These are phyloP conservation scores for Candida pseudoglaebosa DNA, from an alignment of 805 yeast genomes.

Conservation along the genomic window DNA sequence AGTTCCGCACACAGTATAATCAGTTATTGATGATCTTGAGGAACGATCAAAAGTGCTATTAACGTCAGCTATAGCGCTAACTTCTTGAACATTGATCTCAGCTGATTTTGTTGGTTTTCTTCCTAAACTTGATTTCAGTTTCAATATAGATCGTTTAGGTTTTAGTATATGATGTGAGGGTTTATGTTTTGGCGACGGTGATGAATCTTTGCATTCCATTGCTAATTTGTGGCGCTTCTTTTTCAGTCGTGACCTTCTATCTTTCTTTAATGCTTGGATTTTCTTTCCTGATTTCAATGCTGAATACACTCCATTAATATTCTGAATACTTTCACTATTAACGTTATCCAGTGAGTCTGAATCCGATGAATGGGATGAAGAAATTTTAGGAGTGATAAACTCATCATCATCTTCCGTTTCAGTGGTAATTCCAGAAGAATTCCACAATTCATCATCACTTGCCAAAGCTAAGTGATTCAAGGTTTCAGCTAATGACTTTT, in stretches of 20 bases:
- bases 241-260: slow-evolving; percentile 3
- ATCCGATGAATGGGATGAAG: slow-evolving; percentile 7
- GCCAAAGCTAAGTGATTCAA: slow-evolving; percentile 12
- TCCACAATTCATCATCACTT: slow-evolving; percentile 19
- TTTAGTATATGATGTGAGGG: slow-evolving; percentile 40
- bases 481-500: slow-evolving; percentile 6
- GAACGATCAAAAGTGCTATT: slow-evolving; percentile 10
- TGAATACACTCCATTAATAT: slow-evolving; percentile 20
- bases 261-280: slow-evolving; percentile 5
- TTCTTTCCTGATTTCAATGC: slow-evolving; percentile 8
- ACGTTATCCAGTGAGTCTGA: slow-evolving; percentile 13
- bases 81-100: slow-evolving; percentile 5
- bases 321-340: slow-evolving; percentile 9
- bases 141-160: slow-evolving; percentile 41
- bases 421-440: slow-evolving; percentile 22
- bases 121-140: slow-evolving; percentile 9
- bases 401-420: slow-evolving; percentile 16
- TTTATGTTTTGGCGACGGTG: slow-evolving; percentile 38
- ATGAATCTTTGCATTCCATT: slow-evolving; percentile 7
- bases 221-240: not conserved
- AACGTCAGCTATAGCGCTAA: slow-evolving; percentile 8
- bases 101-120: not conserved
- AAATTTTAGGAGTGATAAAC: slow-evolving; percentile 6
- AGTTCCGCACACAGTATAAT: slow-evolving; percentile 8
- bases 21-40: slow-evolving; percentile 5